Percentiles rank a stretch among this genome's conserved stretches.
Conservation (phyloP, 2,329 filamentous ascomycete species). For the Aspergillus uvarum region DNA sequence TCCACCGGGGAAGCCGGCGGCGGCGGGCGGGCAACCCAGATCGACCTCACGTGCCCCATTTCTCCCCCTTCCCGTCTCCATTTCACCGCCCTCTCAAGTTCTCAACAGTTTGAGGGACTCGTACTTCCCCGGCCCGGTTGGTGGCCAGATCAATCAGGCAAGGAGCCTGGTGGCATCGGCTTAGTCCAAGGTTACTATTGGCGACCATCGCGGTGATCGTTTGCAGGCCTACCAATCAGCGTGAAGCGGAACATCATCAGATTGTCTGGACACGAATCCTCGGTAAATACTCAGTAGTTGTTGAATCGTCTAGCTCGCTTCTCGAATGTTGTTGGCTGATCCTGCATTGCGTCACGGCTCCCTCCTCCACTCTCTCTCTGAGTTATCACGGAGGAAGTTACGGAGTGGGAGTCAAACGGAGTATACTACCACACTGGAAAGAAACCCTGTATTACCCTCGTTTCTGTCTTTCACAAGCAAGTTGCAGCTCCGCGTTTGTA, state of each 20-base stretch:
- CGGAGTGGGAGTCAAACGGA: background rate
- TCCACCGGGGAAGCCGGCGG: conserved; percentile 6
- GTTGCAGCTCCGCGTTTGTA: background rate
- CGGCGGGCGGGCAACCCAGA: conserved; percentile 14
- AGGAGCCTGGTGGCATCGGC: background rate
- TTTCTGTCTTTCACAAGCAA: background rate
- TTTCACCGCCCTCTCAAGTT: conserved; percentile 18
- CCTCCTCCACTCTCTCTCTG: background rate
- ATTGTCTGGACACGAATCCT: conserved; percentile 4
- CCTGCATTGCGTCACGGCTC: conserved; percentile 6
- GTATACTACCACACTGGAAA: background rate
- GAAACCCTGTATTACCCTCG: background rate
- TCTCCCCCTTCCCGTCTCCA: background rate
- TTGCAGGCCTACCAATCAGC: conserved; percentile 2
- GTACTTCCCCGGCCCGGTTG: background rate
- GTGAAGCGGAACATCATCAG: background rate
- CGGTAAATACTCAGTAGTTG: background rate
- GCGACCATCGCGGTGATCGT: background rate
- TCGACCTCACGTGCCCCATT: conserved; percentile 15
- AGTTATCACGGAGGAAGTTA: background rate
- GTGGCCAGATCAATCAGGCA: background rate
- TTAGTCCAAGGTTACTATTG: background rate
- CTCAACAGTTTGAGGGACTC: conserved; percentile 18
- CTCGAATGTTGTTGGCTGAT: conserved; percentile 7
- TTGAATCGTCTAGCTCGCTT: conserved; percentile 6